Base-by-base conservation (phyloP, 257 asterid genomes). In the Cruciata laevipes region DNA sequence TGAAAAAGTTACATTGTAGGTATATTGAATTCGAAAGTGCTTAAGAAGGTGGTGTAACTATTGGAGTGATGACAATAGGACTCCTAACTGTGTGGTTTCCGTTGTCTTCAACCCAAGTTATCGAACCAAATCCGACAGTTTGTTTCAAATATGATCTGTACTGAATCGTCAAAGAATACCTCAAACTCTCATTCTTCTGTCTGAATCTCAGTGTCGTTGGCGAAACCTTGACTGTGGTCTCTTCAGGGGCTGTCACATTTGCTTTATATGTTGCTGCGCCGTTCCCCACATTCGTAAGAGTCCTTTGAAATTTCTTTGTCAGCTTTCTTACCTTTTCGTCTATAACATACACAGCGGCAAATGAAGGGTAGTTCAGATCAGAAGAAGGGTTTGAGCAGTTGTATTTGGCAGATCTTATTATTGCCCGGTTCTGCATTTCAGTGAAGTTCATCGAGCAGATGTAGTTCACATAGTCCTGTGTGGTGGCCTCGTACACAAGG, bases 401-500 rank as follows among this genome's bases (percentile, higher is more conserved):
- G 60, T 53, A 53, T 6, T 53, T 53, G 27, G 60, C 3, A 1
- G 60, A 53, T 53, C 60, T 7, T 20, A 53, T 20, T 3, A 53
- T 53, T 8, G 60, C 60, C 27, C 24, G 27, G 27, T 53, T 53
- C 60, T 53, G 60, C 60, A 53, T 53, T 2, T 53, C 42, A 11
- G 73, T 69, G 67, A 40, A 52, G 60, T 69, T 69, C 60, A 69
- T 69, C 4, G 67, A 42, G 61, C 73, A 69, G 30, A 60, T 17
- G 30, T 24, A 57, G 25, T 42, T 49, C 4, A 60, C 52, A 10
- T 69, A 60, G 17, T 69, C 73, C 38, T 42, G 60, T 7, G 61
- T 4, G 1, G 49, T 60, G 11, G 67, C 67, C 44, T 69, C 61
- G 2, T 69, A 60, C 49, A 60, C 8, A 0, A 60, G 67, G 6